phyloP scores from a whole-genome alignment of 768 basidiomycete species.

The Phylloporus rhodoxanthus region DNA sequence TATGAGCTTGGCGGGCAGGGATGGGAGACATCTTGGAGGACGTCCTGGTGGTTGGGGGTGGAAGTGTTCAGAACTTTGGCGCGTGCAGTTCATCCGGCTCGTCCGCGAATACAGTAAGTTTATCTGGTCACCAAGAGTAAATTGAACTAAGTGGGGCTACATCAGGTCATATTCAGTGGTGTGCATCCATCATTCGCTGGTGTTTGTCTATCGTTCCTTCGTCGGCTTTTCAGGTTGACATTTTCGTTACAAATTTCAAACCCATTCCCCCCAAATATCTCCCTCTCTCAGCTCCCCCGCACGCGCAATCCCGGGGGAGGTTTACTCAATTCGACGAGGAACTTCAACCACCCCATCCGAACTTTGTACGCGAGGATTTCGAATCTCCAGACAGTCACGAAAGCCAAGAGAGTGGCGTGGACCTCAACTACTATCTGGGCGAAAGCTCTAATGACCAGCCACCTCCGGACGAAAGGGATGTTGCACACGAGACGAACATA shows the following conservation, averaged over 20 bases:
- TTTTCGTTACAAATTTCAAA: constrained; percentile 64
- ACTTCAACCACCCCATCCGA: constrained; percentile 35
- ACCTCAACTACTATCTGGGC: constrained; percentile 40
- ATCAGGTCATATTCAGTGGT: constrained; percentile 72
- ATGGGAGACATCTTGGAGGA: constrained; percentile 46
- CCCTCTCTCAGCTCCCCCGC: background rate
- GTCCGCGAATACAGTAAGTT: constrained; percentile 67
- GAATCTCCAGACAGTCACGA: constrained; percentile 29
- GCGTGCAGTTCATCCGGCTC: constrained; percentile 74
- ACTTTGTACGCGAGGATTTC: constrained; percentile 15
- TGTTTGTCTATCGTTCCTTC: constrained; percentile 52
- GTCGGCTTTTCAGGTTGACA: constrained; percentile 54
- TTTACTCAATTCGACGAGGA: constrained; percentile 13
- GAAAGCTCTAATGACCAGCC: constrained; percentile 30
- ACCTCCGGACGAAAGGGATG: constrained; percentile 27
- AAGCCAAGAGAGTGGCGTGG: constrained; percentile 33
- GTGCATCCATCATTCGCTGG: constrained; percentile 56
- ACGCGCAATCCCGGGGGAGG: background rate
- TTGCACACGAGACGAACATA: constrained; percentile 43
- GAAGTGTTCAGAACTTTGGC: constrained; percentile 37
- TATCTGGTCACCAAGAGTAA: background rate
- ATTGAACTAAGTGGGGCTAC: background rate
- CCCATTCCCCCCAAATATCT: constrained; percentile 18
- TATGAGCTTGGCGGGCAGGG: constrained; percentile 49
- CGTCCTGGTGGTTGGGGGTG: constrained; percentile 39